These are phyloP conservation scores for Paspalum notatum DNA, from an alignment of 176 grass and related monocot genomes.

Conservation along the genomic window DNA sequence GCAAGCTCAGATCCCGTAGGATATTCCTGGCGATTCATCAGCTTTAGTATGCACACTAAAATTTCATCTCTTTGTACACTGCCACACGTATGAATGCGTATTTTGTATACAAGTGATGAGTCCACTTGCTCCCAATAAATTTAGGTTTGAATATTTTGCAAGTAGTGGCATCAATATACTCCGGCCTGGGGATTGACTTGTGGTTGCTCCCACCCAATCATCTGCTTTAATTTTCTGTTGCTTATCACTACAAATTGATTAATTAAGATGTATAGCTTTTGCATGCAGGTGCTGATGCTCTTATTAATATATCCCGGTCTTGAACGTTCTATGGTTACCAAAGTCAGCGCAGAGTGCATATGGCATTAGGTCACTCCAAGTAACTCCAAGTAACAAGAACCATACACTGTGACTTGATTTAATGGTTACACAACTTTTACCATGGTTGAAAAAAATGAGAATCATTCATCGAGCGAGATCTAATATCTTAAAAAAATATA, in stretches of 20 bases:
- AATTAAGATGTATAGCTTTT: neutral
- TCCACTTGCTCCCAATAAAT: slow-evolving; percentile 35
- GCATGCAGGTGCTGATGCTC: neutral
- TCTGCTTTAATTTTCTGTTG: slow-evolving; percentile 14
- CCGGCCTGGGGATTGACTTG: slow-evolving; percentile 43
- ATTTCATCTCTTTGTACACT: slow-evolving; percentile 6
- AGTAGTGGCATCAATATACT: slow-evolving; percentile 11
- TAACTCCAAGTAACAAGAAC: too few species aligned
- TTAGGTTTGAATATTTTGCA: slow-evolving; percentile 11
- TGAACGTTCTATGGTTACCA: slow-evolving; percentile 22
- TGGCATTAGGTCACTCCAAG: too few species aligned
- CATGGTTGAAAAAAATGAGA: too few species aligned
- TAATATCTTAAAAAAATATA: too few species aligned
- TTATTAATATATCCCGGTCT: neutral
- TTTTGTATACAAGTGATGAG: neutral
- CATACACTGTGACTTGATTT: too few species aligned
- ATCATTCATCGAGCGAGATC: too few species aligned
- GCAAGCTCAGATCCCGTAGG: slow-evolving; percentile 27
- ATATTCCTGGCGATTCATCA: slow-evolving; percentile 28
- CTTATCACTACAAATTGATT: neutral
- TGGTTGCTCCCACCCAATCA: slow-evolving; percentile 20
- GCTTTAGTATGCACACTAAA: neutral
- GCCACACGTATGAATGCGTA: slow-evolving; percentile 4
- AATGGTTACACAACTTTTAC: too few species aligned
- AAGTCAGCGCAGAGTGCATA: slow-evolving; percentile 30